These are phyloP conservation scores for Hymenoscyphus scutula DNA, from an alignment of 2,329 filamentous ascomycete genomes.

Conservation along the genomic window DNA sequence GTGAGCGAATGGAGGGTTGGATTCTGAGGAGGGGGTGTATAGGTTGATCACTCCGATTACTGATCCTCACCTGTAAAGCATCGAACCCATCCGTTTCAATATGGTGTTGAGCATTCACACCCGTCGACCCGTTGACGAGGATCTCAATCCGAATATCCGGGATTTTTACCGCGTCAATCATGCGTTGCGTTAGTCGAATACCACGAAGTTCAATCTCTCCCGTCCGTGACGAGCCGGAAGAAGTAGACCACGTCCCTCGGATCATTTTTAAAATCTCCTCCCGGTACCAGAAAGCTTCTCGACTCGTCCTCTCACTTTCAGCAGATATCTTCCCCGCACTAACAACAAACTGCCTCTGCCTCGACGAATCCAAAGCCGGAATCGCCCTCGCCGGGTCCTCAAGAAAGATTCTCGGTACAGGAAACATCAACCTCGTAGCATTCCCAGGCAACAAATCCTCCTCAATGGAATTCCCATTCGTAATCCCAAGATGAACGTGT, in stretches of 20 bases:
- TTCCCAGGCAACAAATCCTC: slow-evolving; percentile 63
- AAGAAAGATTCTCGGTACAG: slow-evolving; percentile 72
- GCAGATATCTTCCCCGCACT: slow-evolving; percentile 76
- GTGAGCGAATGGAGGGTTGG: slow-evolving; percentile 72
- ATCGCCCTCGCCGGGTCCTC: slow-evolving; percentile 75
- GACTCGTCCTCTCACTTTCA: slow-evolving; percentile 71
- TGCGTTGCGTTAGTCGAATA: slow-evolving; percentile 69
- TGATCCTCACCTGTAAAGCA: slow-evolving; percentile 67
- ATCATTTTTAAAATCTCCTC: slow-evolving; percentile 74
- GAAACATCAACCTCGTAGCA: slow-evolving; percentile 71
- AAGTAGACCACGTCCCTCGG: slow-evolving; percentile 67
- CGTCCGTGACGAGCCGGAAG: slow-evolving; percentile 48
- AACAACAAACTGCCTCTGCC: slow-evolving; percentile 91
- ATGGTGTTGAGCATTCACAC: slow-evolving; percentile 21
- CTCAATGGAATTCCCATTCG: slow-evolving; percentile 34
- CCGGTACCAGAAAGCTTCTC: slow-evolving; percentile 90
- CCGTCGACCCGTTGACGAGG: slow-evolving; percentile 42
- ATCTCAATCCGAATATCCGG: slow-evolving; percentile 74
- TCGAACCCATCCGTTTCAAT: slow-evolving; percentile 61
- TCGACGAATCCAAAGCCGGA: slow-evolving; percentile 74
- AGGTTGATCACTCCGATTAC: slow-evolving; percentile 66
- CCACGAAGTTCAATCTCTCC: slow-evolving; percentile 75
- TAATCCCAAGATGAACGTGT: slow-evolving; percentile 56
- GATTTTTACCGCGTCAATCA: slow-evolving; percentile 80
- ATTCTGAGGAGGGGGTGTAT: slow-evolving; percentile 73